Evolutionary conservation across 208 protist genomes (phyloP).

Genomic region (Porcisia hertigi): DNA sequence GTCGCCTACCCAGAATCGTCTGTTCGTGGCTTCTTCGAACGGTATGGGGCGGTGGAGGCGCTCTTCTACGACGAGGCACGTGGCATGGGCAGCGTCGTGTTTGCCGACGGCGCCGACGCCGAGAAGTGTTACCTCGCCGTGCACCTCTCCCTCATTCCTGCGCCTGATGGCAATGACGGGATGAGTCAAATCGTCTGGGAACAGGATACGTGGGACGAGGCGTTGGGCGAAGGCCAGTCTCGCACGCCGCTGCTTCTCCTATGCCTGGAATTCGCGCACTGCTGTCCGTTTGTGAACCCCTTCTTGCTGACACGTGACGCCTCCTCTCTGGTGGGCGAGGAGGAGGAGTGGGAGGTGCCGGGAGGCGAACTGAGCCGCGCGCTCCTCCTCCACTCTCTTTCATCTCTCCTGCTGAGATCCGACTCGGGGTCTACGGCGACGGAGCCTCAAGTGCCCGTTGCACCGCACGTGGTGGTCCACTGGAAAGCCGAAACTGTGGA

Average conservation of each 20-base stretch:
- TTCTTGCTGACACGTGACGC: conserved; percentile 35
- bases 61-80: conserved; percentile 52
- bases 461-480: conserved; percentile 19
- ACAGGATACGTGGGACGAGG: conserved; percentile 9
- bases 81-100: conserved; percentile 72
- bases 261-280: conserved; percentile 67
- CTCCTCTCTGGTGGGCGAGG: conserved; percentile 8
- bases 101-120: conserved; percentile 47
- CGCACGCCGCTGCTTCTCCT: conserved; percentile 38
- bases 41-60: conserved; percentile 49
- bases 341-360: conserved; percentile 24
- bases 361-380: conserved; percentile 50
- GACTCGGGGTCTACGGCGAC: conserved; percentile 19
- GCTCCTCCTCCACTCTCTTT: conserved; percentile 17
- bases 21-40: conserved; percentile 59
- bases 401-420: conserved; percentile 28
- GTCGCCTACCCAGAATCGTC: conserved; percentile 28
- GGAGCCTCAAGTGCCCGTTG: conserved; percentile 12
- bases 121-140: conserved; percentile 64
- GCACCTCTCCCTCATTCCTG: conserved; percentile 47
- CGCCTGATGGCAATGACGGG: conserved; percentile 10
- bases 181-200: conserved; percentile 16
- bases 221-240: conserved; percentile 11
- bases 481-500: conserved; percentile 14
- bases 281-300: conserved; percentile 62